Evolutionary conservation across 208 protist genomes (phyloP), one percentile per base, ranked within the genome.

Genomic region (Trypanosoma platydactyli): DNA sequence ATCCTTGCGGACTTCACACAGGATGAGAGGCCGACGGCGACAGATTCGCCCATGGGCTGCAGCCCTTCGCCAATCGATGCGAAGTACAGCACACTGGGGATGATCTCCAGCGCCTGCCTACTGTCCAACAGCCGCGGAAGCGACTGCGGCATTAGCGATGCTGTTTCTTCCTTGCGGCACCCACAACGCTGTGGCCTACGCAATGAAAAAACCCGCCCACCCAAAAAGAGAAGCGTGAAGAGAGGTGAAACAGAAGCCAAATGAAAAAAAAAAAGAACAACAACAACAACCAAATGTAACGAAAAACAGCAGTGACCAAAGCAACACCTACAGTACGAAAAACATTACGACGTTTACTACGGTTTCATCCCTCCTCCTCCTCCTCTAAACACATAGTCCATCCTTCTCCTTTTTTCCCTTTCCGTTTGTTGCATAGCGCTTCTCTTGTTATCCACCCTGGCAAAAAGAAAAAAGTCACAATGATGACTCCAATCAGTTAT

Each of bases 11-110:
- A 25, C 0, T 15, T 7, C 5, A 27, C 13, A 11, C 12, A 49
- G 27, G 30, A 7, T 7, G 38, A 0, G 61, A 51, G 6, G 46
- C 3, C 13, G 59, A 7, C 25, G 2, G 24, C 46, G 33, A 15
- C 20, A 20, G 20, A 0, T 30, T 41, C 58, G 0, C 15, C 35
- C 33, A 67, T 46, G 16, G 70, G 42, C 11, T 69, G 67, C 20
- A 81, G 67, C 18, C 71, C 65, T 56, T 86, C 84, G 0, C 73
- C 68, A 1, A 81, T 51, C 5, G 81, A 81, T 35, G 79, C 76
- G 29, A 91, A 88, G 74, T 91, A 91, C 20, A 91, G 69, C 5
- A 88, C 68, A 12, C 71, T 74, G 0, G 84, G 81, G 25, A 91
- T 76, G 18, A 91, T 67, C 45, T 76, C 71, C 5, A 79, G 58